phyloP scores from a whole-genome alignment of 2,329 filamentous ascomycete genomes.

The Trichoderma koningii region DNA sequence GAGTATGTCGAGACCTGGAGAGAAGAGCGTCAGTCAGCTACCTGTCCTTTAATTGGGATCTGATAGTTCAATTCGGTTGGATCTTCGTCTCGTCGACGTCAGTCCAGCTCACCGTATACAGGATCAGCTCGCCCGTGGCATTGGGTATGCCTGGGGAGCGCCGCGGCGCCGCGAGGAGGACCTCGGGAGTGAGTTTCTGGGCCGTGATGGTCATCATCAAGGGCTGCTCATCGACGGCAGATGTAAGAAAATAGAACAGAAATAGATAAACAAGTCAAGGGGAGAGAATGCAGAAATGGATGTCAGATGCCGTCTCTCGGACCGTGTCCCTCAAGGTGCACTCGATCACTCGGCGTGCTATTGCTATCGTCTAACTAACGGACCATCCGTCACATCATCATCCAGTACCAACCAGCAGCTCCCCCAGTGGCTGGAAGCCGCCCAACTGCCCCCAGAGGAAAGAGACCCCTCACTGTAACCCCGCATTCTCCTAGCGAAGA shows the following conservation, averaged over 20 bases:
- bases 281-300: neutral
- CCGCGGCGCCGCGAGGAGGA: conserved; percentile 74
- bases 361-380: neutral
- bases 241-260: neutral
- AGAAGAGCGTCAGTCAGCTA: conserved; percentile 7
- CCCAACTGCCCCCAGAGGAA: neutral
- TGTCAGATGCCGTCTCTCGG: neutral
- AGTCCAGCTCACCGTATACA: conserved; percentile 58
- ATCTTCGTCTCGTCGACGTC: neutral
- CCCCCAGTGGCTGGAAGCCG: conserved; percentile 16
- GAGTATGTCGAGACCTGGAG: conserved; percentile 72
- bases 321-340: neutral
- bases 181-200: conserved; percentile 73
- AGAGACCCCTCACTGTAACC: conserved; percentile 26
- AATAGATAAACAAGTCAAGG: neutral
- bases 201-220: conserved; percentile 68
- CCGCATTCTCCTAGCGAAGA: conserved; percentile 19
- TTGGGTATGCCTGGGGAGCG: conserved; percentile 73
- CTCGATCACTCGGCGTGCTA: no score
- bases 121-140: conserved; percentile 60
- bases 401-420: neutral
- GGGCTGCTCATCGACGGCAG: conserved; percentile 10
- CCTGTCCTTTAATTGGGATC: neutral
- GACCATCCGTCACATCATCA: conserved; percentile 16
- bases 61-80: neutral